Evolutionary conservation across 2,329 filamentous ascomycete species (phyloP).

Genomic region (Beauveria varroae): DNA sequence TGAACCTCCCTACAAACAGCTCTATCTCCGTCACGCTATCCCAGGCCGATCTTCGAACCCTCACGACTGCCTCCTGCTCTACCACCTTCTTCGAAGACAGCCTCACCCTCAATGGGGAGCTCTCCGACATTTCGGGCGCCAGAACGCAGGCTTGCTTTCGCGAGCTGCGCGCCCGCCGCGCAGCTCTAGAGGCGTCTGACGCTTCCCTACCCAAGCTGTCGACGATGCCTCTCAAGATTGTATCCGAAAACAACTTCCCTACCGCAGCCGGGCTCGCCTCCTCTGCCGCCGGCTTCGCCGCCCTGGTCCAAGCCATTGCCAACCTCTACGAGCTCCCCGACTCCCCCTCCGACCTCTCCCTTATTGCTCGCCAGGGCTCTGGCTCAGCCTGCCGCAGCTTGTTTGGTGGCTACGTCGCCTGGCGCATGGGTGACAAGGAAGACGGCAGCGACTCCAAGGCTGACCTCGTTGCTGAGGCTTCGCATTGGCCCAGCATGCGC

Average conservation of each 20-base stretch:
- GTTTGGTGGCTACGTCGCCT: constrained; percentile 94
- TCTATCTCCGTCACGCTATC: constrained; percentile 95
- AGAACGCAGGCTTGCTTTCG: constrained; percentile 93
- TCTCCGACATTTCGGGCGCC: constrained; percentile 78
- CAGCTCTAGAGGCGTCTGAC: constrained; percentile 64
- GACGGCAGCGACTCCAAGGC: constrained; percentile 86
- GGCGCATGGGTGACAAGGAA: constrained; percentile 67
- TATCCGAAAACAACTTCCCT: constrained; percentile 98
- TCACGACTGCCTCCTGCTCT: constrained; percentile 92
- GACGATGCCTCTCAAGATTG: constrained; percentile 68
- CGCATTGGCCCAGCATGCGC: constrained; percentile 93
- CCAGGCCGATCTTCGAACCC: constrained; percentile 85
- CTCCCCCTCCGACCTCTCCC: constrained; percentile 72
- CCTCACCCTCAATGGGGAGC: constrained; percentile 75
- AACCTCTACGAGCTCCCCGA: constrained; percentile 83
- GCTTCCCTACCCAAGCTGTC: constrained; percentile 76
- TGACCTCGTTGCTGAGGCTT: constrained; percentile 77
- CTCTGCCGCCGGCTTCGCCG: constrained; percentile 62
- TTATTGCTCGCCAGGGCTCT: constrained; percentile 87
- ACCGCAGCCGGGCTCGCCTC: constrained; percentile 85
- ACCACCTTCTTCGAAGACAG: constrained; percentile 59
- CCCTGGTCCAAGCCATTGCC: constrained; percentile 76
- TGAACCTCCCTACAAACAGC: constrained; percentile 97
- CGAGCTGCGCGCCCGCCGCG: constrained; percentile 71
- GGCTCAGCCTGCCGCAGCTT: constrained; percentile 90